These are phyloP conservation scores for Exophiala sp. DNA, from an alignment of 2,329 filamentous ascomycete genomes.

Conservation along the genomic window DNA sequence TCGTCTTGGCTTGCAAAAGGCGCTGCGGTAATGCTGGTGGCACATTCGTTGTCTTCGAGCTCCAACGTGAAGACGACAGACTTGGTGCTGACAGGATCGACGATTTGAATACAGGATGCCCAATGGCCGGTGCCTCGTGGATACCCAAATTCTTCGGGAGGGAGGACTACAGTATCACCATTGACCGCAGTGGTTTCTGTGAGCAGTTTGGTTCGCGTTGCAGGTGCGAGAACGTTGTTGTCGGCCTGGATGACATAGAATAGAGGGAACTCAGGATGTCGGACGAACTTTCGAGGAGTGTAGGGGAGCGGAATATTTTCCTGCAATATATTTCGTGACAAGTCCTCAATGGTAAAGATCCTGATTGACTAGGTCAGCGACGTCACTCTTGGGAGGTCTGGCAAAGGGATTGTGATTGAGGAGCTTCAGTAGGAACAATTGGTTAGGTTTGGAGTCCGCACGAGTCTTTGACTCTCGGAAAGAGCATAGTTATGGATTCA, in stretches of 20 bases:
- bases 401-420: neutral
- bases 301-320: slow-evolving; percentile 83
- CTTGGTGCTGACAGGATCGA: slow-evolving; percentile 78
- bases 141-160: slow-evolving; percentile 83
- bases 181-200: slow-evolving; percentile 68
- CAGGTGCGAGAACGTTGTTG: slow-evolving; percentile 80
- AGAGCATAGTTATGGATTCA: slow-evolving; percentile 56
- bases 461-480: slow-evolving; percentile 35
- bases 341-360: slow-evolving; percentile 86
- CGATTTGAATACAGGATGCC: slow-evolving; percentile 91
- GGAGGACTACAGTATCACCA: slow-evolving; percentile 66
- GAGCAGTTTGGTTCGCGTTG: slow-evolving; percentile 71
- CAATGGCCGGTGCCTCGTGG: slow-evolving; percentile 79
- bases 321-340: slow-evolving; percentile 81
- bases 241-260: slow-evolving; percentile 96
- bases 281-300: slow-evolving; percentile 81
- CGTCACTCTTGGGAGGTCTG: neutral
- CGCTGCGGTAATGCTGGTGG: slow-evolving; percentile 79
- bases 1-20: slow-evolving; percentile 85
- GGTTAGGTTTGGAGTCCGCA: slow-evolving; percentile 54
- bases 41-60: slow-evolving; percentile 84
- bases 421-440: slow-evolving; percentile 95
- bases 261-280: slow-evolving; percentile 79
- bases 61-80: slow-evolving; percentile 73
- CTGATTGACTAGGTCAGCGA: slow-evolving; percentile 39